Percentiles rank a stretch among this genome's conserved stretches.
Conservation (phyloP, 495 filamentous ascomycete species). For the Tuber melanosporum region DNA sequence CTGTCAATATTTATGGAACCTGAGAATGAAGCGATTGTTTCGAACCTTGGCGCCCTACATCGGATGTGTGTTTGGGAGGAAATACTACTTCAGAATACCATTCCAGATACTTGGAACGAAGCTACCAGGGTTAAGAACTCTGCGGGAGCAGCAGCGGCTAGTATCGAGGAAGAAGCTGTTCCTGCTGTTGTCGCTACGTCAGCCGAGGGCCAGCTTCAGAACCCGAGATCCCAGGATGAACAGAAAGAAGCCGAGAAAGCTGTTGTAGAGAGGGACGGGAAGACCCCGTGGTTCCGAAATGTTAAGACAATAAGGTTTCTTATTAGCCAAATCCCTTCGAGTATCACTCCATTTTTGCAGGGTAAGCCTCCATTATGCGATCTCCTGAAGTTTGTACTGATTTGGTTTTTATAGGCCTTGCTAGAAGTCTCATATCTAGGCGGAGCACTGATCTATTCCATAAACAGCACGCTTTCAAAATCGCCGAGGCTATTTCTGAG, state of each 20-base stretch:
- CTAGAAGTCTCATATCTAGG: conserved; percentile 68
- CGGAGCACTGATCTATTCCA: conserved; percentile 60
- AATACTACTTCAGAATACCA: conserved; percentile 60
- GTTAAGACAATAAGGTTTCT: conserved; percentile 67
- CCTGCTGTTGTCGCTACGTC: conserved; percentile 26
- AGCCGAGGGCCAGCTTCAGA: conserved; percentile 20
- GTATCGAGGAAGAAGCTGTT: conserved; percentile 42
- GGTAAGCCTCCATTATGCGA: conserved; percentile 19
- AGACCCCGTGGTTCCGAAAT: conserved; percentile 64
- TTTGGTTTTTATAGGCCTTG: conserved; percentile 49
- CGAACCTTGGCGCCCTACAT: conserved; percentile 65
- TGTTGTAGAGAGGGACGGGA: conserved; percentile 46
- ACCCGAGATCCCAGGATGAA: conserved; percentile 31
- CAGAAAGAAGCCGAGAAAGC: conserved; percentile 45
- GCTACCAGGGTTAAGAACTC: conserved; percentile 52
- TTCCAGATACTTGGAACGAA: conserved; percentile 62
- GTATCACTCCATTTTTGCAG: conserved; percentile 42
- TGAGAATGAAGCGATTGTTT: conserved; percentile 37
- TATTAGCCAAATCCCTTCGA: conserved; percentile 60
- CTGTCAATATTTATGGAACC: conserved; percentile 56
- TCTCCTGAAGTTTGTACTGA: conserved; percentile 7
- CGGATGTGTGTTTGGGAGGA: conserved; percentile 77
- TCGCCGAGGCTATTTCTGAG: conserved; percentile 72
- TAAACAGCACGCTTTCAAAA: conserved; percentile 56
- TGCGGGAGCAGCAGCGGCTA: conserved; percentile 47